A percentile compares a stretch with the other conserved stretches of the same genome.
Evolutionary conservation across 2,329 filamentous ascomycete genomes (phyloP).

Genomic region (Pleomassaria siparia): DNA sequence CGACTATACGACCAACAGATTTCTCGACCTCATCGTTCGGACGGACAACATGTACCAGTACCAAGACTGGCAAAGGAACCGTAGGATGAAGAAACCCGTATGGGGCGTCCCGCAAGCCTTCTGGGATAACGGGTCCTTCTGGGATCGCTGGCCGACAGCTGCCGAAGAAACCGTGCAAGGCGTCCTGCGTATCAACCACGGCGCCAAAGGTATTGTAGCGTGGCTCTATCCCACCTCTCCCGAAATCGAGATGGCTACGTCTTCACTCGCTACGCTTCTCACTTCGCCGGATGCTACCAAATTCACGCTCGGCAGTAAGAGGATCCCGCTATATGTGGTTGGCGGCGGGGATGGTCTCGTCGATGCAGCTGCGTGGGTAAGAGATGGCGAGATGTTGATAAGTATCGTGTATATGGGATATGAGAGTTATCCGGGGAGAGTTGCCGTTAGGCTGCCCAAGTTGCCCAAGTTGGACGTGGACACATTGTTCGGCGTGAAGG

Average conservation of each 20-base stretch:
- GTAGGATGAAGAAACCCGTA: conserved; percentile 42
- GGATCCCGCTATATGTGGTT: conserved; percentile 17
- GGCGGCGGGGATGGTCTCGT: conserved; percentile 18
- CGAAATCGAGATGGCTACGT: conserved; percentile 39
- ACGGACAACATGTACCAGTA: conserved; percentile 47
- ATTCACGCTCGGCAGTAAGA: conserved; percentile 43
- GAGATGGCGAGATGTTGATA: conserved; percentile 40
- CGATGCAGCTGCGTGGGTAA: conserved; percentile 48
- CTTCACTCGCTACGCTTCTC: conserved; percentile 44
- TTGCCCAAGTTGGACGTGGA: too few species aligned
- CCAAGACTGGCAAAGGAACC: conserved; percentile 41
- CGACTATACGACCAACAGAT: conserved; percentile 14
- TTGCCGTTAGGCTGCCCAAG: too few species aligned
- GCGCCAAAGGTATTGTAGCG: conserved; percentile 52
- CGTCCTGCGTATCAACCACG: conserved; percentile 52
- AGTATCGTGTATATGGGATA: conserved; percentile 44
- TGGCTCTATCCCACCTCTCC: conserved; percentile 51
- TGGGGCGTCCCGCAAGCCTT: conserved; percentile 57
- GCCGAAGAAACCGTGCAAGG: conserved; percentile 52
- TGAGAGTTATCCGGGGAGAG: too few species aligned
- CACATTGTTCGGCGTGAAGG: too few species aligned
- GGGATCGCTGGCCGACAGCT: conserved; percentile 49
- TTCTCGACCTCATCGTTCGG: conserved; percentile 55
- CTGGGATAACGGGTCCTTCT: conserved; percentile 49
- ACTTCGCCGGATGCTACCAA: conserved; percentile 32